A percentile compares a stretch with the other conserved stretches of the same genome.
These are phyloP conservation scores for Oidiodendron maius DNA, from an alignment of 495 filamentous ascomycete genomes.

Conservation along the genomic window DNA sequence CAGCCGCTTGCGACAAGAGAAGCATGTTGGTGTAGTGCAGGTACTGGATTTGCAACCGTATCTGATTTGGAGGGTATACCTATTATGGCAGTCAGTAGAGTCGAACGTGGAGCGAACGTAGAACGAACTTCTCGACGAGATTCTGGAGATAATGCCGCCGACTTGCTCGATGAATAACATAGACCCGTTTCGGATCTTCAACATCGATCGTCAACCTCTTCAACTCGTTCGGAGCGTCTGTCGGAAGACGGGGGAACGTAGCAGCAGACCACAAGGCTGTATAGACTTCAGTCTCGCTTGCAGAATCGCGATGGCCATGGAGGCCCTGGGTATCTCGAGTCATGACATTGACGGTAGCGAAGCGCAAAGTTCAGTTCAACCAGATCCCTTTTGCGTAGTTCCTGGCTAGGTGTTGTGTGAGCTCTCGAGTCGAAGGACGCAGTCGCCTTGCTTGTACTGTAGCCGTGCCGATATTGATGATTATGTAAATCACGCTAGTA, in stretches of 20 bases:
- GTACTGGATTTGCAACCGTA: slow-evolving; percentile 67
- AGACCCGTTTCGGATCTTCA: slow-evolving; percentile 45
- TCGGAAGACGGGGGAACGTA: slow-evolving; percentile 42
- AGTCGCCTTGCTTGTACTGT: too few species aligned
- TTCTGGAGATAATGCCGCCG: slow-evolving; percentile 47
- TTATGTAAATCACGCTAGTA: not conserved
- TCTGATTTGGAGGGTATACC: slow-evolving; percentile 78
- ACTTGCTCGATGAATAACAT: slow-evolving; percentile 43
- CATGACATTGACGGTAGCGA: slow-evolving; percentile 38
- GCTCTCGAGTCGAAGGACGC: too few species aligned
- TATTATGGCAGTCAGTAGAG: slow-evolving; percentile 27
- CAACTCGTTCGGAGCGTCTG: slow-evolving; percentile 45
- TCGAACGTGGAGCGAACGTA: not conserved
- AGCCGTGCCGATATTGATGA: not conserved
- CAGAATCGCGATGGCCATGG: slow-evolving; percentile 26
- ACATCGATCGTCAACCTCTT: slow-evolving; percentile 41
- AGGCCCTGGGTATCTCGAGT: slow-evolving; percentile 41
- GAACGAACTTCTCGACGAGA: slow-evolving; percentile 46
- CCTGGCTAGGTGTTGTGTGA: too few species aligned
- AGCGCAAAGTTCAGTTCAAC: not conserved
- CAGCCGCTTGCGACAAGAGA: slow-evolving; percentile 64
- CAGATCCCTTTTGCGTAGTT: not conserved
- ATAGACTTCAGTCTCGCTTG: slow-evolving; percentile 25
- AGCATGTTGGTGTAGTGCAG: slow-evolving; percentile 75
- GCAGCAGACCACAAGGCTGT: slow-evolving; percentile 45